These are phyloP conservation scores for Lachancea mirantina DNA, from an alignment of 805 yeast genomes.

Conservation along the genomic window DNA sequence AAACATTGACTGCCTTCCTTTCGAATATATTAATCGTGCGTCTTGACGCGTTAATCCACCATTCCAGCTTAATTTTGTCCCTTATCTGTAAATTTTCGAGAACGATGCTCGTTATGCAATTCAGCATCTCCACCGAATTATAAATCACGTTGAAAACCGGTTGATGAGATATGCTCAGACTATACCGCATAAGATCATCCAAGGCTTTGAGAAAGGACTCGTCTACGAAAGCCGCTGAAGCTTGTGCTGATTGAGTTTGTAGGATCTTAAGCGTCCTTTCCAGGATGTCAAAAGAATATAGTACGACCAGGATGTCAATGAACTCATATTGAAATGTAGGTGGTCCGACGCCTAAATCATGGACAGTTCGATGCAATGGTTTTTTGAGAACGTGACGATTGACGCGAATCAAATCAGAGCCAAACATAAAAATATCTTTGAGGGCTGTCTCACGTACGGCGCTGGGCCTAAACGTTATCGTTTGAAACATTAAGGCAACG, in stretches of 20 bases:
- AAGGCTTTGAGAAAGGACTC: conserved; percentile 17
- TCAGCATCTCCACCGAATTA: conserved; percentile 48
- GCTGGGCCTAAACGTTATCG: conserved; percentile 52
- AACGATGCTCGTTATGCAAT: conserved; percentile 33
- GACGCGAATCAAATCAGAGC: conserved; percentile 22
- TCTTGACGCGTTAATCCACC: conserved; percentile 26
- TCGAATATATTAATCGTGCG: conserved; percentile 21
- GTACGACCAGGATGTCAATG: conserved; percentile 44
- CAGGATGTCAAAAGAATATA: conserved; percentile 49
- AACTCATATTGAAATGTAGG: conserved; percentile 39
- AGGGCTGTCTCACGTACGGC: conserved; percentile 43
- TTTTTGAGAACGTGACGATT: conserved; percentile 23
- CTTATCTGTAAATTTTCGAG: conserved; percentile 5
- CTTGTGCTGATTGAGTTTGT: conserved; percentile 14
- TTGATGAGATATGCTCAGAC: conserved; percentile 40
- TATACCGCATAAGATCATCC: conserved; percentile 30
- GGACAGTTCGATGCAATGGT: conserved; percentile 16
- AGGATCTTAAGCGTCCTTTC: conserved; percentile 37
- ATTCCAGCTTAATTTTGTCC: conserved; percentile 4
- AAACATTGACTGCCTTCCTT: conserved; percentile 10
- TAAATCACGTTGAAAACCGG: conserved; percentile 47
- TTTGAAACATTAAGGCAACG: conserved; percentile 47
- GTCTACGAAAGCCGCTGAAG: conserved; percentile 18
- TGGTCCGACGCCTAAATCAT: conserved; percentile 21
- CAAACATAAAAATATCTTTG: conserved; percentile 26